Percentiles rank a stretch among this genome's conserved stretches.
Conservation (phyloP, 2,329 filamentous ascomycete genomes). For the Rhinocladiella mackenziei region DNA sequence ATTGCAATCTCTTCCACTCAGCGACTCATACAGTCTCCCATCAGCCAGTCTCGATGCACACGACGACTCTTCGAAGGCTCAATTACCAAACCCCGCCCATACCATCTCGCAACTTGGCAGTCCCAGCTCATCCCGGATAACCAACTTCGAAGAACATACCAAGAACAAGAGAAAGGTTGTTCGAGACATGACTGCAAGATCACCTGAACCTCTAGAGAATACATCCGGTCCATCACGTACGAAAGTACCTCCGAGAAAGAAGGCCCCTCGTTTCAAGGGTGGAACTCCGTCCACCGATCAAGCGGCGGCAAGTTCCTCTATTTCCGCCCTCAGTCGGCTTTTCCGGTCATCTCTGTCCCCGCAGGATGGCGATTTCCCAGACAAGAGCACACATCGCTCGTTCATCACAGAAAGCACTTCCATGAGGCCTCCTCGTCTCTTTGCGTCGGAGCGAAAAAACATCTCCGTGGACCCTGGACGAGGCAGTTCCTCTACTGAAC, state of each 20-base stretch:
- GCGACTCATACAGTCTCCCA: not conserved
- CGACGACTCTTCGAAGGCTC: not conserved
- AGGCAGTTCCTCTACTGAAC: too few relatives aligned
- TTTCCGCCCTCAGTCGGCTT: not conserved
- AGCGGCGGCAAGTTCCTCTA: not conserved
- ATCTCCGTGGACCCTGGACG: too few relatives aligned
- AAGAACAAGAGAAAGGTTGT: conserved; percentile 18
- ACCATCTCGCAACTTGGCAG: not conserved
- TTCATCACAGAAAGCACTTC: not conserved
- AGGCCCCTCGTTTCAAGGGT: not conserved
- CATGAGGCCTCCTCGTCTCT: too few relatives aligned
- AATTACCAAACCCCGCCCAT: not conserved
- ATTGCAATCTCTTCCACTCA: not conserved
- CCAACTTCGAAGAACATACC: conserved; percentile 21
- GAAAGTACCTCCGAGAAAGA: conserved; percentile 1
- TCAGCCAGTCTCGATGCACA: not conserved
- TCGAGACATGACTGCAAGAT: conserved; percentile 3
- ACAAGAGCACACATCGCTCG: not conserved
- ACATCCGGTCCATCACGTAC: not conserved
- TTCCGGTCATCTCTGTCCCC: not conserved
- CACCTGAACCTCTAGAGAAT: conserved; percentile 3
- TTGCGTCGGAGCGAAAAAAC: too few relatives aligned
- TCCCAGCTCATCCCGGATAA: conserved; percentile 5
- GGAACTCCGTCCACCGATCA: too few relatives aligned
- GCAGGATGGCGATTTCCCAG: not conserved